Conservation (phyloP, 805 yeast species). For the Millerago galiae region DNA sequence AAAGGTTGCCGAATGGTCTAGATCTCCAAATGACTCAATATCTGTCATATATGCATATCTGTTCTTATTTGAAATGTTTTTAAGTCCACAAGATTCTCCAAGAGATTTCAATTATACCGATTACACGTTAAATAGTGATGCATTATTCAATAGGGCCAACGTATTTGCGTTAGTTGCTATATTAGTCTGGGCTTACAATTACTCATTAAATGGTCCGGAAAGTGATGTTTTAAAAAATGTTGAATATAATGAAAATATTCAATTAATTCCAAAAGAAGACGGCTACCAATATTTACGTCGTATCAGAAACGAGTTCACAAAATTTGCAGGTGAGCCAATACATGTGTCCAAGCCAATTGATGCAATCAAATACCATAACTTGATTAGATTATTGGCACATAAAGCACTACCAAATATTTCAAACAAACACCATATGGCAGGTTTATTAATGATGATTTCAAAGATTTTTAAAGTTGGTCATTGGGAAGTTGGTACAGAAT, state of each 20-base stretch:
- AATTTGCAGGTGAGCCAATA: constrained; percentile 25
- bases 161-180: constrained; percentile 27
- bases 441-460: constrained; percentile 43
- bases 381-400: constrained; percentile 35
- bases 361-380: constrained; percentile 33
- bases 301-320: constrained; percentile 36
- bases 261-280: constrained; percentile 35
- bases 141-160: constrained; percentile 34
- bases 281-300: constrained; percentile 47
- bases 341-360: constrained; percentile 27
- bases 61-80: constrained; percentile 54
- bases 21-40: constrained; percentile 40
- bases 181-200: constrained; percentile 48
- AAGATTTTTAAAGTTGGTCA: constrained; percentile 34
- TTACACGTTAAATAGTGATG: constrained; percentile 48
- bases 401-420: constrained; percentile 31
- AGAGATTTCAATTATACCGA: constrained; percentile 34
- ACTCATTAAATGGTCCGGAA: constrained; percentile 42
- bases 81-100: constrained; percentile 43
- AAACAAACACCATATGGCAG: constrained; percentile 45
- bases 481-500: constrained; percentile 55
- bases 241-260: constrained; percentile 13
- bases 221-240: constrained; percentile 22
- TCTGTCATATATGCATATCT: constrained; percentile 57
- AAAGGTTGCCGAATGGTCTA: constrained; percentile 49